phyloP scores from a whole-genome alignment of 495 filamentous ascomycete species.

The Saxophila tyrrhenica region DNA sequence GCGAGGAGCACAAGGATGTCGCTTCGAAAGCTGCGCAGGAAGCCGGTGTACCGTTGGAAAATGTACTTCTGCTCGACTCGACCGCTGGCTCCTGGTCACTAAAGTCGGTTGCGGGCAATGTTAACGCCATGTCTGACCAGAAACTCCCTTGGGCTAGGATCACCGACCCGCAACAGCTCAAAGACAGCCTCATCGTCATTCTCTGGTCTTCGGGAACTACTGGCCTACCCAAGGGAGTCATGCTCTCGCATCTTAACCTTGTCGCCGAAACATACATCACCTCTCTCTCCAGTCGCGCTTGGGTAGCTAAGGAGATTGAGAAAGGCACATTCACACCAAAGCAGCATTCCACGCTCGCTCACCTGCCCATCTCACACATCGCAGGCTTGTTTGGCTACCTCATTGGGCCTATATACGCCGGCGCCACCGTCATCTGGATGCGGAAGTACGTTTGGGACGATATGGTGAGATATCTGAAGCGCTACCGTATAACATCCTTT shows the following conservation, averaged over 20 bases:
- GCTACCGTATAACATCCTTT: constrained; percentile 21
- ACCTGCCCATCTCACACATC: constrained; percentile 40
- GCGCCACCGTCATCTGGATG: constrained; percentile 24
- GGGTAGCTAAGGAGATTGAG: constrained; percentile 3
- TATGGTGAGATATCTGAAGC: constrained; percentile 20
- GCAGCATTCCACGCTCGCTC: constrained; percentile 36
- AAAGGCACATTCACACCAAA: constrained; percentile 4
- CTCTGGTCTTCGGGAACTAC: constrained; percentile 32
- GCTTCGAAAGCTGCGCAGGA: constrained; percentile 18
- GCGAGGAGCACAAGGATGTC: constrained; percentile 17
- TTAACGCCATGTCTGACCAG: constrained; percentile 2
- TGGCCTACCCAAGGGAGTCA: constrained; percentile 32
- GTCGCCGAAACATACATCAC: constrained; percentile 25
- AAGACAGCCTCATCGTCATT: constrained; percentile 24
- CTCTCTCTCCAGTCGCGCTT: constrained; percentile 7
- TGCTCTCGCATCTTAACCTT: constrained; percentile 31
- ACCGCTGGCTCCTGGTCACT: constrained; percentile 12
- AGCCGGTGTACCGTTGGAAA: constrained; percentile 7
- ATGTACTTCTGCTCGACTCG: constrained; percentile 19
- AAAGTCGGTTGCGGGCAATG: constrained; percentile 4
- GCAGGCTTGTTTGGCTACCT: constrained; percentile 37
- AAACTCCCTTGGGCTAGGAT: constrained; percentile 36
- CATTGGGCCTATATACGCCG: constrained; percentile 18
- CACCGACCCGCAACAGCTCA: constrained; percentile 32
- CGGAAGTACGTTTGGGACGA: constrained; percentile 22